Conservation (phyloP, 2,329 filamentous ascomycete species). For the Chaetomiaceae sp. region DNA sequence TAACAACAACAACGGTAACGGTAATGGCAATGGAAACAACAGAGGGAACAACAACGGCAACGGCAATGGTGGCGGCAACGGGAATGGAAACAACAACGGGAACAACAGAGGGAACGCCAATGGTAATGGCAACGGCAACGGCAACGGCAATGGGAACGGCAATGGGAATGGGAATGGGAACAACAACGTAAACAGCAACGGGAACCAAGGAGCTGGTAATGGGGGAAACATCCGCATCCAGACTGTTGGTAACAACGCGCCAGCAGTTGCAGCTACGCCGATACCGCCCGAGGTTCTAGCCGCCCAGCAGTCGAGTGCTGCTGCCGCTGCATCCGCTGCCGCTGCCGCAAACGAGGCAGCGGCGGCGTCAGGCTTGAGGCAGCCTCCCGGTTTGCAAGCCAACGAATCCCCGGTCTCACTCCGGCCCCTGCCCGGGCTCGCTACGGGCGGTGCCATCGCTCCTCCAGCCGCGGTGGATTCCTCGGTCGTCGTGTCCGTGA, state of each 20-base stretch:
- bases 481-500: background rate
- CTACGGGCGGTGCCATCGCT: constrained; percentile 1
- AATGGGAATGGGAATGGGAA: background rate
- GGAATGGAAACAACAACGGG: background rate
- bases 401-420: constrained; percentile 11
- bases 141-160: background rate
- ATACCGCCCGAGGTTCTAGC: constrained; percentile 20
- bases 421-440: constrained; percentile 22
- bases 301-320: constrained; percentile 18
- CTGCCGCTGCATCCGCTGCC: constrained; percentile 15
- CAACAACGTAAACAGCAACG: background rate
- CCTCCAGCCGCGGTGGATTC: constrained; percentile 3
- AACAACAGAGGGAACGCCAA: background rate
- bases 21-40: too few species aligned
- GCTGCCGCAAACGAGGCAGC: constrained; percentile 18
- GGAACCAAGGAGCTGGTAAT: background rate
- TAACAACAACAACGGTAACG: too few species aligned
- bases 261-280: background rate
- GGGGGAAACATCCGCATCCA: background rate
- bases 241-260: background rate
- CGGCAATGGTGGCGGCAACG: background rate
- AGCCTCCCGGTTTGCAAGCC: constrained; percentile 21
- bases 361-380: constrained; percentile 17
- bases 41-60: too few species aligned
- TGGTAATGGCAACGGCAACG: background rate